Percentiles rank a stretch among this genome's conserved stretches.
These are phyloP conservation scores for Ailanthus altissimus DNA, from an alignment of 345 rosid genomes.

Conservation along the genomic window DNA sequence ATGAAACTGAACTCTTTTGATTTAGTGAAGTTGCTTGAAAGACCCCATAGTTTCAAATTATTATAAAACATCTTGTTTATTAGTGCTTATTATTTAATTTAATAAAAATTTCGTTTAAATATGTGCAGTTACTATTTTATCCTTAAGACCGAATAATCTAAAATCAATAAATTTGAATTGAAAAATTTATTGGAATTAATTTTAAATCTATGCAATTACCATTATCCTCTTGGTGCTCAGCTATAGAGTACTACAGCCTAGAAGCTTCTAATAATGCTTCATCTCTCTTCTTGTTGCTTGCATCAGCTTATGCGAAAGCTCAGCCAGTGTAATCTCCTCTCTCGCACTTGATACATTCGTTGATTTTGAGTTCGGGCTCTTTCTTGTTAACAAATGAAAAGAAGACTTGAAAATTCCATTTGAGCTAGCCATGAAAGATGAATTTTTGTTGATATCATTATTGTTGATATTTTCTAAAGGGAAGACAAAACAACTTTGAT, in stretches of 20 bases:
- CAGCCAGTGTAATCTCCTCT: constrained; percentile 73
- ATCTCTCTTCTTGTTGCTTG: constrained; percentile 81
- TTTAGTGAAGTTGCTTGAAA: too few species aligned
- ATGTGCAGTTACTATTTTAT: too few species aligned
- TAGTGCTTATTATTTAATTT: too few species aligned
- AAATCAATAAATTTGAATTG: too few species aligned
- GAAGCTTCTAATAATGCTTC: constrained; percentile 82
- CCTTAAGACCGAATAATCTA: too few species aligned
- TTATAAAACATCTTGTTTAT: too few species aligned
- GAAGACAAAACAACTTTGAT: constrained; percentile 41
- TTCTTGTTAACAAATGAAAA: constrained; percentile 65
- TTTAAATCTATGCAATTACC: too few species aligned
- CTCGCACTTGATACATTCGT: constrained; percentile 32
- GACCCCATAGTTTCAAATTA: too few species aligned
- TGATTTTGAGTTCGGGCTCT: constrained; percentile 49
- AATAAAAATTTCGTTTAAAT: too few species aligned
- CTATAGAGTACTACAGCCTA: constrained; percentile 70
- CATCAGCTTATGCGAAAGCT: constrained; percentile 77
- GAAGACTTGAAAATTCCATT: constrained; percentile 72
- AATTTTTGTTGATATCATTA: constrained; percentile 41
- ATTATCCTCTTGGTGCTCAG: too few species aligned
- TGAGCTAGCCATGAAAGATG: constrained; percentile 68
- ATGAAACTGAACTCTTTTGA: too few species aligned
- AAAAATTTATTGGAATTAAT: too few species aligned
- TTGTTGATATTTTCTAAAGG: constrained; percentile 57